Evolutionary conservation across 805 yeast genomes (phyloP).

Genomic region (Myxozyma monticola): DNA sequence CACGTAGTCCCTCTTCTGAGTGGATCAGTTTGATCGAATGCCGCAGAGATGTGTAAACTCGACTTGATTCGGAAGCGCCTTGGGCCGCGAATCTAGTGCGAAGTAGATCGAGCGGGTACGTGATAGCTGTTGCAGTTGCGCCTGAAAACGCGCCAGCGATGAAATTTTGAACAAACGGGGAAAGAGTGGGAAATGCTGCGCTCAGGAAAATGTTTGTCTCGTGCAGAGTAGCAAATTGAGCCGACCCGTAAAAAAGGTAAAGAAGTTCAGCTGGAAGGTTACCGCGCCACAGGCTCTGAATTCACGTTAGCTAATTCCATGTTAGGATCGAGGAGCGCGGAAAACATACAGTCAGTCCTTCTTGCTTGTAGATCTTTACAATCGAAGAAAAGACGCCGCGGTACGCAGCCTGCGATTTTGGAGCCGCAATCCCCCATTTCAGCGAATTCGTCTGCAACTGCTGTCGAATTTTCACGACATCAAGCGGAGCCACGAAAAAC

Average conservation of each 20-base stretch:
- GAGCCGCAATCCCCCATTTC: conserved; percentile 2
- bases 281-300: conserved; percentile 70
- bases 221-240: conserved; percentile 76
- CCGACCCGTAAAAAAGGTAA: conserved; percentile 81
- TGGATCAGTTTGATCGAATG: conserved; percentile 41
- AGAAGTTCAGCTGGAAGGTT: conserved; percentile 87
- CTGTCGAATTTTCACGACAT: conserved; percentile 71
- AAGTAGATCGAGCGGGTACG: conserved; percentile 90
- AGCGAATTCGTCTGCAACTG: conserved; percentile 52
- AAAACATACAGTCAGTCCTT: conserved; percentile 51
- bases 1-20: conserved; percentile 46
- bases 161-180: conserved; percentile 44
- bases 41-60: conserved; percentile 34
- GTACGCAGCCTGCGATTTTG: conserved; percentile 1
- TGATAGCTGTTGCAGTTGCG: conserved; percentile 61
- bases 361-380: conserved; percentile 51
- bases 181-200: conserved; percentile 26
- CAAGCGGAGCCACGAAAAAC: conserved; percentile 72
- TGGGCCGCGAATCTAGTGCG: conserved; percentile 84
- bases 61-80: conserved; percentile 28
- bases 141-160: conserved; percentile 81
- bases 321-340: neutral
- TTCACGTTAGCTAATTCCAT: neutral
- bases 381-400: conserved; percentile 38
- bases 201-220: conserved; percentile 50